phyloP scores from a whole-genome alignment of 208 protist species.

The Leishmania major region DNA sequence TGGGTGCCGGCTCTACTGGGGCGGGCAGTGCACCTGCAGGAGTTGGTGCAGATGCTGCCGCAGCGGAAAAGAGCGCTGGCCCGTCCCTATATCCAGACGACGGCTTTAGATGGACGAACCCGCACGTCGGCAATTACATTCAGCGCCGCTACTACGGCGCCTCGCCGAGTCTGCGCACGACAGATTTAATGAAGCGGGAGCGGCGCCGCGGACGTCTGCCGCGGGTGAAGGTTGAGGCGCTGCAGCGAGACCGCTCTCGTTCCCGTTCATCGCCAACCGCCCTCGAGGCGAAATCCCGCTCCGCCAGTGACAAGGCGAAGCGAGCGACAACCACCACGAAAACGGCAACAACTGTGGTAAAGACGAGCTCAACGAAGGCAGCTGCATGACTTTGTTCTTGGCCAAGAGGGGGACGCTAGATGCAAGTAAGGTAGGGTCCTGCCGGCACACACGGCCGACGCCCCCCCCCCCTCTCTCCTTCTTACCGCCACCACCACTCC shows the following conservation, averaged over 20 bases:
- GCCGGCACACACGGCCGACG: not conserved
- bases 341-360: conserved; percentile 1
- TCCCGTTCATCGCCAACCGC: conserved; percentile 6
- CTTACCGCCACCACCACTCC: not conserved
- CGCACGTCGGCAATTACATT: conserved; percentile 89
- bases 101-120: conserved; percentile 74
- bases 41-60: not conserved
- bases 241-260: conserved; percentile 23
- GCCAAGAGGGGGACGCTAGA: not conserved
- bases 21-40: not conserved
- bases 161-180: conserved; percentile 78
- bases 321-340: not conserved
- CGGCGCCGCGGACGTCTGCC: conserved; percentile 36
- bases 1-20: not conserved
- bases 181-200: conserved; percentile 59
- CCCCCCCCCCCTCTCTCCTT: not conserved
- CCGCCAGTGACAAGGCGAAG: conserved; percentile 5
- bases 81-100: not conserved
- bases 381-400: not conserved
- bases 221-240: conserved; percentile 62
- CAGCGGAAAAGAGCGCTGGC: not conserved
- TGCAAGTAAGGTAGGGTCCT: too few relatives aligned
- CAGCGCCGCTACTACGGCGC: conserved; percentile 88
- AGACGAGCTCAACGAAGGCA: conserved; percentile 6
- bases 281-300: conserved; percentile 1